phyloP scores from a whole-genome alignment of 345 rosid species.

The Citrus hindsii region DNA sequence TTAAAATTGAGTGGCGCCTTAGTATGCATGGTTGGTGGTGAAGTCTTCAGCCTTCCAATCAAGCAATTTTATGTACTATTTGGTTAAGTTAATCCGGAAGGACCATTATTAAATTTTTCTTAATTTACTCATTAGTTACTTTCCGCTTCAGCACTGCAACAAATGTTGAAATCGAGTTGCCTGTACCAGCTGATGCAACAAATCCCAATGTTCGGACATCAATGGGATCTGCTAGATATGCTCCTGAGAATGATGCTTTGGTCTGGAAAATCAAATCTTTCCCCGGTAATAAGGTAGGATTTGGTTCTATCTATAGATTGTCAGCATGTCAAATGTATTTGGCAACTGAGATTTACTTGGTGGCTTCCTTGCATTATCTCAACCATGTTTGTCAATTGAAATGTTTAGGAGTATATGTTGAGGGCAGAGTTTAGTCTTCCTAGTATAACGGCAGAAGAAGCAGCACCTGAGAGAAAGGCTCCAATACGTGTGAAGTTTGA shows the following conservation, averaged over 20 bases:
- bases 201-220: slow-evolving; percentile 69
- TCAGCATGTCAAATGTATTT: background rate
- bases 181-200: slow-evolving; percentile 69
- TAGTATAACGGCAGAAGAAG: slow-evolving; percentile 70
- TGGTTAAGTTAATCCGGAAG: background rate
- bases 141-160: slow-evolving; percentile 59
- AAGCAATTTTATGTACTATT: background rate
- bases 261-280: slow-evolving; percentile 79
- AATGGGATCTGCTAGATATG: slow-evolving; percentile 73
- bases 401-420: slow-evolving; percentile 60
- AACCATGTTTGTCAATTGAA: slow-evolving; percentile 7
- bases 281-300: slow-evolving; percentile 60
- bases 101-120: background rate
- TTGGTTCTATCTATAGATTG: background rate
- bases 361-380: background rate
- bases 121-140: background rate
- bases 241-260: slow-evolving; percentile 75
- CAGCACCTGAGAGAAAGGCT: slow-evolving; percentile 68
- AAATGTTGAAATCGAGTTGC: slow-evolving; percentile 72
- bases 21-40: background rate
- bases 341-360: background rate
- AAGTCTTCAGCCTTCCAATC: background rate
- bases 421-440: slow-evolving; percentile 84
- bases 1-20: background rate
- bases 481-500: slow-evolving; percentile 79